Base-by-base conservation (phyloP, 169 alveolate genomes). In the Cryptosporidium viatorum region DNA sequence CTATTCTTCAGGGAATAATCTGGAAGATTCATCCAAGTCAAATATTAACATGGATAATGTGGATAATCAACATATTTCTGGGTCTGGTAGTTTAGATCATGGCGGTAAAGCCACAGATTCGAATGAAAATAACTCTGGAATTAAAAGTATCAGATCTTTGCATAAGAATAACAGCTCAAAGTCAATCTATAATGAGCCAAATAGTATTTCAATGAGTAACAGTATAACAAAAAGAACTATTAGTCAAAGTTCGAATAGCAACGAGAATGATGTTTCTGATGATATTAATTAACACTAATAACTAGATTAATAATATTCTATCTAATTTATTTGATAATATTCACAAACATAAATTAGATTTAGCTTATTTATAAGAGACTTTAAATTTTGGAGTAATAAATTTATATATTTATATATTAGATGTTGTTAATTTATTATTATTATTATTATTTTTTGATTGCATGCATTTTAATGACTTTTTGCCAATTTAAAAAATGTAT, bases 151-250 rank as follows among this genome's bases (percentile, higher is more conserved):
- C 26, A 35, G 43, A 14, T 33, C 71, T 3, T 37, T 65, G 10
- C 41, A 65, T n/a, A 65, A 65, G 23, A 3, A 3, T 8, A 33
- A n/a, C 52, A 65, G 71, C 26, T 26, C 71, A 35, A 65, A 65
- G 71, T 33, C 71, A 14, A 29, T 65, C 5, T 65, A 65, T 65
- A 65, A 14, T 65, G 71, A 65, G 9, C 4, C 71, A 5, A 65
- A 65, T 7, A 9, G 12, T 8, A 37, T 14, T 31, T 33, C 71
- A 16, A 43, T 65, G 43, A 37, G 18, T 33, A 43, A 16, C 14
- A 16, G 16, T 18, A n/a, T 14, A 16, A 0, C 71, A 31, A 31
- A 35, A 6, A 29, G 52, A 21, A 14, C 71, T 3, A 39, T 14
- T 14, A 39, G 43, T 0, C 71, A 65, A 29, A 65, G 10, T 31